Percentiles rank a stretch among this genome's conserved stretches.
phyloP scores from a whole-genome alignment of 352 stramenopile species.

The Peronosclerospora sorghi region DNA sequence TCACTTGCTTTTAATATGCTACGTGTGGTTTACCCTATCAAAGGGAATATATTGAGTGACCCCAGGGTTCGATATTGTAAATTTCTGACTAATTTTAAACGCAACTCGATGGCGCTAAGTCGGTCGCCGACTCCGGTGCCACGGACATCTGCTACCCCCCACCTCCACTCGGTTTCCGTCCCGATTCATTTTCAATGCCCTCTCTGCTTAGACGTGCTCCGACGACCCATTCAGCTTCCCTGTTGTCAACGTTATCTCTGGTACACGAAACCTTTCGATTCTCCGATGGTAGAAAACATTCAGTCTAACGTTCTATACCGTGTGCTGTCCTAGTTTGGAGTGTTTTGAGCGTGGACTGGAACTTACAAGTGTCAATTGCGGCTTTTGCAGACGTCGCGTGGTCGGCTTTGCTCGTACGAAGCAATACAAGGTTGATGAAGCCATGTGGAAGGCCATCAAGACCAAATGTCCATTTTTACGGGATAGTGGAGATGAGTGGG shows the following conservation, averaged over 20 bases:
- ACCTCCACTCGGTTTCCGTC: conserved; percentile 21
- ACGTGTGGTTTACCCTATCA: too few relatives aligned
- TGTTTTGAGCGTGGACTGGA: conserved; percentile 68
- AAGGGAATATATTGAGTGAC: too few relatives aligned
- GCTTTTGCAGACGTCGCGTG: conserved; percentile 67
- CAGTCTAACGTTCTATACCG: conserved; percentile 1
- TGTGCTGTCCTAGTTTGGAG: conserved; percentile 24
- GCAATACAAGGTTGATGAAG: conserved; percentile 57
- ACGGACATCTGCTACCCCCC: background rate
- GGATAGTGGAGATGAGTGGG: conserved; percentile 13
- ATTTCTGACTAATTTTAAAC: too few relatives aligned
- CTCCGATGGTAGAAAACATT: background rate
- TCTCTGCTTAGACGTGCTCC: conserved; percentile 67
- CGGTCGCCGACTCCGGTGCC: conserved; percentile 8
- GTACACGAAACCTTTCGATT: conserved; percentile 11
- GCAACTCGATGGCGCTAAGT: conserved; percentile 18
- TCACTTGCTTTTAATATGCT: too few relatives aligned
- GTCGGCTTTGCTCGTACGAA: conserved; percentile 69
- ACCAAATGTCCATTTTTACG: conserved; percentile 35
- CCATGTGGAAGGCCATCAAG: conserved; percentile 45
- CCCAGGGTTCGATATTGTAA: too few relatives aligned
- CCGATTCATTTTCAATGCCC: conserved; percentile 64
- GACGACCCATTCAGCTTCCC: conserved; percentile 49
- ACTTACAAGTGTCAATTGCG: conserved; percentile 68
- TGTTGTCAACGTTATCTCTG: conserved; percentile 68